Base-by-base conservation (phyloP, 2,329 filamentous ascomycete species). In the Leptographium lundbergii region DNA sequence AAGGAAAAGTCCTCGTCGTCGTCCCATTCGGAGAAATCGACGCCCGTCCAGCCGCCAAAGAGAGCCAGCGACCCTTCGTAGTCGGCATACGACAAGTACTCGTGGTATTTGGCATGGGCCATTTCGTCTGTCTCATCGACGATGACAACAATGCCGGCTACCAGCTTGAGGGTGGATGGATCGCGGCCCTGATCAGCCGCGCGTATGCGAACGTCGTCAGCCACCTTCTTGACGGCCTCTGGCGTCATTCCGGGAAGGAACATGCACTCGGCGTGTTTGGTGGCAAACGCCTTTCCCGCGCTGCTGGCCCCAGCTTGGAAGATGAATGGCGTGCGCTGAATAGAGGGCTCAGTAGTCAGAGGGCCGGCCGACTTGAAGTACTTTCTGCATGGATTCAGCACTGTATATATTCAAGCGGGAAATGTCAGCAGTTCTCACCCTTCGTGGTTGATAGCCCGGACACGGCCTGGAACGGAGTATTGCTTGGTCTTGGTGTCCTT, bases 291-390 rank as follows among this genome's bases (percentile, higher is more conserved):
- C 11, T 56, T 57, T 32, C 66, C 65, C 1, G 63, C 62, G 53
- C 55, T 57, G 27, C 63, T 65, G 14, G 62, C 60, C 22, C 65
- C 65, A 5, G 65, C 65, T 58, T 67, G 65, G 55, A 67, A 66
- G 50, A 66, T 54, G 1, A 67, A 59, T 2, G 65, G 65, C 17
- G 65, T 65, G 6, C 61, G 61, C 57, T 62, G 61, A 3, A 56
- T 57, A n/a, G 55, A 57, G 6, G 62, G 62, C 24, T 61, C 56
- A 10, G 56, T 29, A 9, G 45, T 55, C 14, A 55, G 32, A 6
- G 57, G 52, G 24, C 57, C 45, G 4, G 42, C 53, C 29, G 52
- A 42, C 11, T 13, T 11, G 27, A 36, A 56, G 53, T 55, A 56
- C 6, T 50, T 54, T 19, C 56, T 58, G 32, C 11, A 29, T n/a